phyloP scores from a whole-genome alignment of 108 stramenopile species.

The Aurantiochytrium sp. region DNA sequence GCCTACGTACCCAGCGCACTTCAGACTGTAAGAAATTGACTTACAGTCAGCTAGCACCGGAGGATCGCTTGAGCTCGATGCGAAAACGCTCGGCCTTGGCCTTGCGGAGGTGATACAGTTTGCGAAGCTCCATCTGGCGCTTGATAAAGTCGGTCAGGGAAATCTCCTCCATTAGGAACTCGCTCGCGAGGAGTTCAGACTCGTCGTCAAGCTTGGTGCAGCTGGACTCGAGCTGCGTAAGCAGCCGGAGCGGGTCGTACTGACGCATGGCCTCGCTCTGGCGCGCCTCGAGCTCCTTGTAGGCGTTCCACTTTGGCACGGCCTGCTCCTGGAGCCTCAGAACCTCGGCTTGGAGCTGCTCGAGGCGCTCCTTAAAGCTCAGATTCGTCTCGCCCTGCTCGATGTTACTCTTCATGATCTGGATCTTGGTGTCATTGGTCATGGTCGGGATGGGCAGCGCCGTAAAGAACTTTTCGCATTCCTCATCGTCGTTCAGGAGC shows the following conservation, averaged over 20 bases:
- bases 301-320: neutral
- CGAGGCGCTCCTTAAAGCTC: neutral
- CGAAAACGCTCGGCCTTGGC: conserved; percentile 24
- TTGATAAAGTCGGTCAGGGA: neutral
- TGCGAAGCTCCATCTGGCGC: conserved; percentile 21
- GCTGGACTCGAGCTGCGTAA: neutral
- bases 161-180: neutral
- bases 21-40: too few relatives aligned
- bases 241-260: neutral
- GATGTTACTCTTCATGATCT: neutral
- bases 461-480: neutral
- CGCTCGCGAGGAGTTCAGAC: neutral
- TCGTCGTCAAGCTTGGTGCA: conserved; percentile 7
- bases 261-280: neutral
- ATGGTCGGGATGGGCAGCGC: neutral
- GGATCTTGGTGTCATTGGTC: neutral
- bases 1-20: too few relatives aligned
- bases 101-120: conserved; percentile 16
- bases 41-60: too few relatives aligned
- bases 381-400: neutral
- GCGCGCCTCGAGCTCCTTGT: neutral
- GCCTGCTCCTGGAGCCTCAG: neutral
- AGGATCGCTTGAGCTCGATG: neutral
- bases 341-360: neutral
- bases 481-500: neutral